Conservation (phyloP, 257 asterid species). For the Solanum paucissectum region DNA sequence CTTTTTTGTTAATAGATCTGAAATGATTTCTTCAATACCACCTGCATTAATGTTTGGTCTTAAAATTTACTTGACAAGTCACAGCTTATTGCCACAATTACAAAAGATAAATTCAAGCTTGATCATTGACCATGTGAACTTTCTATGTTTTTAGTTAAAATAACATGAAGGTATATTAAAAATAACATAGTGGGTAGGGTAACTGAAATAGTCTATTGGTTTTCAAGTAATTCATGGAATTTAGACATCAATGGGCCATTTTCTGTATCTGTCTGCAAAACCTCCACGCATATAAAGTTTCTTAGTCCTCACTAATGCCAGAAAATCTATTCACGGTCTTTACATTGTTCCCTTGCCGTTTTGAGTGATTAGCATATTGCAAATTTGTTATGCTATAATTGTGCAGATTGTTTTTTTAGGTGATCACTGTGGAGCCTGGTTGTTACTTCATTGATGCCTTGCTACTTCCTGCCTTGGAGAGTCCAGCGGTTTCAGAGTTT, state of each 20-base stretch:
- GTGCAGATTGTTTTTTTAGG: slow-evolving; percentile 34
- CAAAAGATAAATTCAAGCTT: background rate
- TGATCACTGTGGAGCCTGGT: slow-evolving; percentile 96
- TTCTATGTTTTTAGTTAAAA: background rate
- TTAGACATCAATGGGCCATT: background rate
- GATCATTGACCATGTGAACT: background rate
- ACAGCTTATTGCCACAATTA: background rate
- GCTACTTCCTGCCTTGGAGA: slow-evolving; percentile 82
- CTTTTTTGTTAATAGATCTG: background rate
- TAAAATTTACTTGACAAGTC: background rate
- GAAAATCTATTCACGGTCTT: background rate
- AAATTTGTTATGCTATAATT: background rate
- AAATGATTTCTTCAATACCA: background rate
- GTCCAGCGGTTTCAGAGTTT: slow-evolving; percentile 46
- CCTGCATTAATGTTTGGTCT: background rate
- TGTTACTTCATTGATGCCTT: slow-evolving; percentile 88
- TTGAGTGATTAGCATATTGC: background rate
- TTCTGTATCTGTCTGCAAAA: background rate
- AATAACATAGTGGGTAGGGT: background rate
- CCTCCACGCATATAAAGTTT: background rate
- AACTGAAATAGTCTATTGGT: background rate
- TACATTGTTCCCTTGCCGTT: background rate
- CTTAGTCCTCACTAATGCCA: background rate
- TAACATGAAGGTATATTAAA: background rate
- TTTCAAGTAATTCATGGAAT: background rate